These are phyloP conservation scores for Penicillium sp. DNA, from an alignment of 2,329 filamentous ascomycete genomes.

Conservation along the genomic window DNA sequence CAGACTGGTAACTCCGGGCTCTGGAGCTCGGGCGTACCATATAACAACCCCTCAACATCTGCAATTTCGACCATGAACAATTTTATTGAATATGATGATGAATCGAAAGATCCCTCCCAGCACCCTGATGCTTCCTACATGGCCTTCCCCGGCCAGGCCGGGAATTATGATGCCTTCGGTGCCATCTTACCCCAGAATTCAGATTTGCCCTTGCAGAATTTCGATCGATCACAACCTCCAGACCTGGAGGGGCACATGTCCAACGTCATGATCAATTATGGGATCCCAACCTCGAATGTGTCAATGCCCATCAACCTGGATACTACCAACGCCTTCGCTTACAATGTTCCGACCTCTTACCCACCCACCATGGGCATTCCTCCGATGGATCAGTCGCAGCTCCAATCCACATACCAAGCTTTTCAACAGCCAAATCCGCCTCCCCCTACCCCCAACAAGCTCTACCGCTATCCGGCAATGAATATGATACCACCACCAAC, in stretches of 20 bases:
- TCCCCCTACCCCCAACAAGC: conserved; percentile 12
- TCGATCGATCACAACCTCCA: conserved; percentile 11
- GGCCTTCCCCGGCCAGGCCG: conserved; percentile 11
- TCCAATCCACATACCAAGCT: conserved; percentile 11
- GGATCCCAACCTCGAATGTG: conserved; percentile 13
- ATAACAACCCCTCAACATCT: not conserved
- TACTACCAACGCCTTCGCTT: conserved; percentile 21
- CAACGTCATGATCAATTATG: conserved; percentile 29
- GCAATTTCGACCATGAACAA: conserved; percentile 8
- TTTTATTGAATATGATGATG: conserved; percentile 18
- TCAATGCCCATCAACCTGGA: conserved; percentile 25
- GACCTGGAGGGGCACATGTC: conserved; percentile 22
- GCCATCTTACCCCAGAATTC: conserved; percentile 20
- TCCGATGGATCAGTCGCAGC: conserved; percentile 17
- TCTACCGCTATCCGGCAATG: not conserved
- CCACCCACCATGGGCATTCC: conserved; percentile 20
- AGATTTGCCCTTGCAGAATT: conserved; percentile 17
- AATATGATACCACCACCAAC: conserved; percentile 13
- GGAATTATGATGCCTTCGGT: conserved; percentile 18
- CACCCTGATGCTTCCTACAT: conserved; percentile 17
- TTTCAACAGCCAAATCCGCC: conserved; percentile 6
- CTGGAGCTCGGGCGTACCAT: conserved; percentile 11
- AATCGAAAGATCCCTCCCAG: conserved; percentile 10
- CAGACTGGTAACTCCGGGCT: conserved; percentile 15
- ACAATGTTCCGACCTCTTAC: conserved; percentile 23